phyloP scores from a whole-genome alignment of 2,329 filamentous ascomycete species.

The Allantophomopsis lycopodina region DNA sequence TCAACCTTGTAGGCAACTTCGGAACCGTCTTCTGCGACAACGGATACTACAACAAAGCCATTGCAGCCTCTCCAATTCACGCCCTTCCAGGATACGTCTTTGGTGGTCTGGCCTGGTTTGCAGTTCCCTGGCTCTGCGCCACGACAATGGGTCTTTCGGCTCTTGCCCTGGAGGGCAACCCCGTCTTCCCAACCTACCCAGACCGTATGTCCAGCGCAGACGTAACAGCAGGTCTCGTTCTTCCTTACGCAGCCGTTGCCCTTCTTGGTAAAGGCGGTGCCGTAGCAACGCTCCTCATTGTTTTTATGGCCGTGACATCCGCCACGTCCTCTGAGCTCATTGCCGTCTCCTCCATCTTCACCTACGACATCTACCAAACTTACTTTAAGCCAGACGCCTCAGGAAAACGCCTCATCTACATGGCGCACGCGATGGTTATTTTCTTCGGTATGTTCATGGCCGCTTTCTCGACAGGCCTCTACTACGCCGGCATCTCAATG shows the following conservation, averaged over 20 bases:
- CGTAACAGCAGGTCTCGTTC: slow-evolving; percentile 69
- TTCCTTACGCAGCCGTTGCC: slow-evolving; percentile 75
- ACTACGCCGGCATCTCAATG: slow-evolving; percentile 59
- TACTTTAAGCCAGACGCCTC: slow-evolving; percentile 70
- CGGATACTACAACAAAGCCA: slow-evolving; percentile 88
- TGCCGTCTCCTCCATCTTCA: slow-evolving; percentile 76
- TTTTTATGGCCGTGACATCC: slow-evolving; percentile 85
- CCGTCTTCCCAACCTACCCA: slow-evolving; percentile 58
- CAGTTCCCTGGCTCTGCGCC: slow-evolving; percentile 79
- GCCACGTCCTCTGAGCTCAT: slow-evolving; percentile 76
- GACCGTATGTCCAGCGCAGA: slow-evolving; percentile 60
- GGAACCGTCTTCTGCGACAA: slow-evolving; percentile 71
- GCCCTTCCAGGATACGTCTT: slow-evolving; percentile 72
- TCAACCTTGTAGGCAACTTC: slow-evolving; percentile 80
- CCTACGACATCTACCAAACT: slow-evolving; percentile 79
- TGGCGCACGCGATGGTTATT: slow-evolving; percentile 62
- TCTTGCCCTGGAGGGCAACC: slow-evolving; percentile 63
- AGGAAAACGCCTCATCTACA: slow-evolving; percentile 65
- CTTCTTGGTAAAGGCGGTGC: slow-evolving; percentile 73
- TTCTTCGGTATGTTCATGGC: slow-evolving; percentile 69
- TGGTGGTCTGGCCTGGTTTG: slow-evolving; percentile 81
- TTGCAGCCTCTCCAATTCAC: slow-evolving; percentile 73
- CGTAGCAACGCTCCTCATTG: slow-evolving; percentile 61
- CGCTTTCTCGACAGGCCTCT: slow-evolving; percentile 56
- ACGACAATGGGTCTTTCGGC: slow-evolving; percentile 81